Percentiles rank a stretch among this genome's conserved stretches.
These are phyloP conservation scores for Dorcoceras hygrometricum DNA, from an alignment of 257 asterid species.

Conservation along the genomic window DNA sequence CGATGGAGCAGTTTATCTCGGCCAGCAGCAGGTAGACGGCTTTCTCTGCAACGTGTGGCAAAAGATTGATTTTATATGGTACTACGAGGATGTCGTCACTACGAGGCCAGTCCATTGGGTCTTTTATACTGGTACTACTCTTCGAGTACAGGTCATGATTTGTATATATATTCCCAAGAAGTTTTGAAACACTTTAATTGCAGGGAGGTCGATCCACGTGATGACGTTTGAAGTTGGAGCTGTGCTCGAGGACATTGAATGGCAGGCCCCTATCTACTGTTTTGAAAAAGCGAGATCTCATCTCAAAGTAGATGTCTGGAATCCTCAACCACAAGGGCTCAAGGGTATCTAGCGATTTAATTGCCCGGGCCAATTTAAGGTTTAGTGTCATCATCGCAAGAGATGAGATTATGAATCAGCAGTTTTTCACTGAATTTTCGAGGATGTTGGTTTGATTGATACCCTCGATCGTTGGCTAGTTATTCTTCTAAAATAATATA, in stretches of 20 bases:
- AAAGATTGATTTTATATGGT: slow-evolving; percentile 62
- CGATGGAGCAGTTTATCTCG: slow-evolving; percentile 69
- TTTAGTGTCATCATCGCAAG: too few relatives aligned
- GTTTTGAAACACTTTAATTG: too few relatives aligned
- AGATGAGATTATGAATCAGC: too few relatives aligned
- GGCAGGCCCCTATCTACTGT: slow-evolving; percentile 83
- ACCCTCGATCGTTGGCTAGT: too few relatives aligned
- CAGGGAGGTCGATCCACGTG: slow-evolving; percentile 80
- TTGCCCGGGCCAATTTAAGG: too few relatives aligned
- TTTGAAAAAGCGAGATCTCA: slow-evolving; percentile 34
- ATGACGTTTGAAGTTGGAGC: slow-evolving; percentile 92
- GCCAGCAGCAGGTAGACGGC: slow-evolving; percentile 54
- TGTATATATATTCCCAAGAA: too few relatives aligned
- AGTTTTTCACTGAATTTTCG: too few relatives aligned
- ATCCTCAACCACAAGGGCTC: slow-evolving; percentile 23
- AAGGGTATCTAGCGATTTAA: too few relatives aligned
- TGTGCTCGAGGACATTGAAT: slow-evolving; percentile 63
- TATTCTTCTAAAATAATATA: too few relatives aligned
- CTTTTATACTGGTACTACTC: slow-evolving; percentile 61
- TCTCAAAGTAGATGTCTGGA: slow-evolving; percentile 18
- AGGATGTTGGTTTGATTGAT: too few relatives aligned
- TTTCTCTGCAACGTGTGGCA: slow-evolving; percentile 78
- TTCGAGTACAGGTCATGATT: too few relatives aligned
- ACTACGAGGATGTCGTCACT: slow-evolving; percentile 70
- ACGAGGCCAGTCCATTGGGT: slow-evolving; percentile 75